Base-by-base conservation (phyloP, 169 alveolate species). In the Plasmodium malariae region DNA sequence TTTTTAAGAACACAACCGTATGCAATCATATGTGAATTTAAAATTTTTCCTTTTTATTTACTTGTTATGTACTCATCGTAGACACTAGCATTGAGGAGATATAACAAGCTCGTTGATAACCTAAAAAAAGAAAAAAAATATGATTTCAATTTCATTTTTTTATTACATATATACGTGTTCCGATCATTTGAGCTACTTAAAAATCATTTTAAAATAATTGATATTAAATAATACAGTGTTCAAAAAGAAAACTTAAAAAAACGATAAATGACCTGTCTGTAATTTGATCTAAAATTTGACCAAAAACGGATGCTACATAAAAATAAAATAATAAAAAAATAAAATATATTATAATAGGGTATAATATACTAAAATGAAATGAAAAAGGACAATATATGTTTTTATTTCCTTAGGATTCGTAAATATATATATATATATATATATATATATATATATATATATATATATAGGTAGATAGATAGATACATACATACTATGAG, bases 261-360 rank as follows among this genome's bases (percentile, higher is more conserved):
- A 5, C n/a, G 36, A 51, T 11, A 43, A 28, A 51, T 7, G 54
- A 86, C 92, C 92, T 86, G 74, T 86, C 92, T 3, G 92, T 86
- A 34, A 86, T 86, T 59, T 86, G 92, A 70, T 86, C 92, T 59
- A 86, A 69, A 54, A 86, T 65, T 57, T 86, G 86, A 4, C 92
- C 92, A 62, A 86, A 86, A 28, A 55, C 43, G 17, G 92, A 86
- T 32, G 92, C 92, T 86, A 65, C 17, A 40, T 30, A 59, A n/a
- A 32, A 63, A 26, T 49, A 65, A 36, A 74, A 57, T 14, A 17
- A 65, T 17, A 73, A 34, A 19, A 26, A 40, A 54, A 71, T 9
- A 19, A 49, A 49, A n/a, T n/a, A n/a, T n/a, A 54, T 54, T n/a
- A n/a, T n/a, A n/a, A n/a, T n/a, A n/a, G n/a, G n/a, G n/a, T n/a